phyloP scores from a whole-genome alignment of 139 green algal species.

The Axilococcus clingmanii region DNA sequence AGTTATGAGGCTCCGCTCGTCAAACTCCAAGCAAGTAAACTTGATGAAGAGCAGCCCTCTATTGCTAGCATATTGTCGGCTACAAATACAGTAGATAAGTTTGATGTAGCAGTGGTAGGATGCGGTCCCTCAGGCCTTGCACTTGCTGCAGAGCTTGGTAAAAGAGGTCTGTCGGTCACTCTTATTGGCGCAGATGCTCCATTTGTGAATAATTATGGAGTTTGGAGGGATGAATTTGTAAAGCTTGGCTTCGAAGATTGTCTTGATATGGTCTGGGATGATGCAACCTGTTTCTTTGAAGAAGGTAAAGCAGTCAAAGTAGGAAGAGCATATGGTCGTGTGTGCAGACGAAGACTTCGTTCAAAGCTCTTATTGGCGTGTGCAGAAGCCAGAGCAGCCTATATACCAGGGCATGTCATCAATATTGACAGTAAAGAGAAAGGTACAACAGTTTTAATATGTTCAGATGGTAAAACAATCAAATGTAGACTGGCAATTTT shows the following conservation, averaged over 20 bases:
- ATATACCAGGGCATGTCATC: constrained; percentile 43
- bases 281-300: constrained; percentile 79
- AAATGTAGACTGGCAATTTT: constrained; percentile 45
- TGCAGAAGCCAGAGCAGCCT: constrained; percentile 45
- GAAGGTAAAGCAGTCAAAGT: constrained; percentile 54
- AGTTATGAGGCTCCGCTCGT: constrained; percentile 51
- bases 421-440: constrained; percentile 29
- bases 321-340: constrained; percentile 76
- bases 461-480: constrained; percentile 3
- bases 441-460: not conserved
- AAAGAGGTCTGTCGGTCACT: constrained; percentile 60
- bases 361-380: constrained; percentile 39
- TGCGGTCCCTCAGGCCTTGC: constrained; percentile 84
- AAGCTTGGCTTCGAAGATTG: constrained; percentile 78
- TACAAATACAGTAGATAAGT: constrained; percentile 8
- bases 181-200: constrained; percentile 46
- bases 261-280: constrained; percentile 43
- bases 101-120: constrained; percentile 70
- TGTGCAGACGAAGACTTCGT: constrained; percentile 48
- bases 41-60: constrained; percentile 42
- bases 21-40: constrained; percentile 51
- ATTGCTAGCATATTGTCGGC: constrained; percentile 38
- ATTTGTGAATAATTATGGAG: constrained; percentile 94
- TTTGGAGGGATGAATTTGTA: constrained; percentile 97
- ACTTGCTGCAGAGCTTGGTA: constrained; percentile 72